These are phyloP conservation scores for Candida caryicola DNA, from an alignment of 805 yeast genomes.

Conservation along the genomic window DNA sequence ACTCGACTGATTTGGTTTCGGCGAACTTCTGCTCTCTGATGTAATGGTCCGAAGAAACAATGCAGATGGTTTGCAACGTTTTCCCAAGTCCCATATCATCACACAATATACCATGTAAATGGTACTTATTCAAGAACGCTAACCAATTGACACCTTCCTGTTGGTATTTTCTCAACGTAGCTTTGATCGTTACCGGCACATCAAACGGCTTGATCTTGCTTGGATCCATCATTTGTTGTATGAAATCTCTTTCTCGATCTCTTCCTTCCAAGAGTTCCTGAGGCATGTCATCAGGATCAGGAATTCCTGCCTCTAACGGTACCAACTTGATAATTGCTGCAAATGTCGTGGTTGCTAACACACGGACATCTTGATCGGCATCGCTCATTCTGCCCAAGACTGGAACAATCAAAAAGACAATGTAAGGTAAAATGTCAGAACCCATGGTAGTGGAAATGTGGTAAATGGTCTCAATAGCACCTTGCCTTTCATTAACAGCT, in stretches of 20 bases:
- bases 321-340: slow-evolving; percentile 94
- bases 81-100: slow-evolving; percentile 99
- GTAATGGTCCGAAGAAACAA: slow-evolving; percentile 93
- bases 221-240: slow-evolving; percentile 97
- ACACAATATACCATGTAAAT: slow-evolving; percentile 94
- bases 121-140: slow-evolving; percentile 90
- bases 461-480: slow-evolving; percentile 87
- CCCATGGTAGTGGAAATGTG: slow-evolving; percentile 88
- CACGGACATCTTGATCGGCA: slow-evolving; percentile 80
- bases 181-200: slow-evolving; percentile 87
- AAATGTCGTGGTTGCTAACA: slow-evolving; percentile 90
- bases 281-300: slow-evolving; percentile 92
- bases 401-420: slow-evolving; percentile 93
- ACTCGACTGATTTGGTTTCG: slow-evolving; percentile 59
- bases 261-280: slow-evolving; percentile 79
- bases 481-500: slow-evolving; percentile 73
- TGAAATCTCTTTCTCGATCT: slow-evolving; percentile 89
- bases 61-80: slow-evolving; percentile 94
- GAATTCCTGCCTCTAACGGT: slow-evolving; percentile 95
- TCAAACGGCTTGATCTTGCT: slow-evolving; percentile 82
- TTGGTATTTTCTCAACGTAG: slow-evolving; percentile 90
- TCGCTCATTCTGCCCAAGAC: slow-evolving; percentile 98
- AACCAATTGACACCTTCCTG: slow-evolving; percentile 99
- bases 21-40: slow-evolving; percentile 69
- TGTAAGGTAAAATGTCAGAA: slow-evolving; percentile 83